These are phyloP conservation scores for Strobilomyces dryophilus DNA, from an alignment of 768 basidiomycete species.

Conservation along the genomic window DNA sequence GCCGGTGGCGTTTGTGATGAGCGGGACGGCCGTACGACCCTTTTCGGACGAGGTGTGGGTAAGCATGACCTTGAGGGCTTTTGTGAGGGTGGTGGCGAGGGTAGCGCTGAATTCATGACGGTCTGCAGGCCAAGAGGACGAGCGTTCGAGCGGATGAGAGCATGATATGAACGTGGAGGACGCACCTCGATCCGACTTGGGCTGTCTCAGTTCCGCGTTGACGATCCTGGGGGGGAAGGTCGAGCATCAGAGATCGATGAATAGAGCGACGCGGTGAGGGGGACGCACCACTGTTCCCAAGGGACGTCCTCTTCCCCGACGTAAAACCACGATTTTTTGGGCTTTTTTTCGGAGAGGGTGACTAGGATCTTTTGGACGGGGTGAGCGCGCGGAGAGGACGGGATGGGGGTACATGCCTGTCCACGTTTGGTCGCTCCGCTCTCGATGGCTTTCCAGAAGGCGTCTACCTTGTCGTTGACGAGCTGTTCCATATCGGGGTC, in stretches of 20 bases:
- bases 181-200: slow-evolving; percentile 58
- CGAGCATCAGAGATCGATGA: too few species aligned
- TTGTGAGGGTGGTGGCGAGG: slow-evolving; percentile 59
- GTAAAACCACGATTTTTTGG: slow-evolving; percentile 78
- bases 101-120: slow-evolving; percentile 50
- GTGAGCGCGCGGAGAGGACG: not conserved
- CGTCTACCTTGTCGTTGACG: slow-evolving; percentile 71
- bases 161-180: not conserved
- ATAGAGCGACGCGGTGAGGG: not conserved
- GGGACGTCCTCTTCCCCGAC: slow-evolving; percentile 77
- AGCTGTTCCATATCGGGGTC: slow-evolving; percentile 70
- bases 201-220: slow-evolving; percentile 75
- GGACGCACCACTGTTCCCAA: slow-evolving; percentile 80
- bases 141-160: not conserved
- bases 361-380: slow-evolving; percentile 46
- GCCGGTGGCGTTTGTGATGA: slow-evolving; percentile 69
- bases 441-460: slow-evolving; percentile 77
- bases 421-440: slow-evolving; percentile 57
- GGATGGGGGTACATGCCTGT: slow-evolving; percentile 41
- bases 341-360: slow-evolving; percentile 72
- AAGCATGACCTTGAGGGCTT: slow-evolving; percentile 67
- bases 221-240: slow-evolving; percentile 52
- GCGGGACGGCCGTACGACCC: slow-evolving; percentile 70
- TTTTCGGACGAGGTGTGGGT: slow-evolving; percentile 74
- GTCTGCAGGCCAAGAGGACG: slow-evolving; percentile 26